Evolutionary conservation across 192 early-diverging fungal genomes (phyloP), one percentile per base, ranked within the genome.

Genomic region (Coemansia sp.): DNA sequence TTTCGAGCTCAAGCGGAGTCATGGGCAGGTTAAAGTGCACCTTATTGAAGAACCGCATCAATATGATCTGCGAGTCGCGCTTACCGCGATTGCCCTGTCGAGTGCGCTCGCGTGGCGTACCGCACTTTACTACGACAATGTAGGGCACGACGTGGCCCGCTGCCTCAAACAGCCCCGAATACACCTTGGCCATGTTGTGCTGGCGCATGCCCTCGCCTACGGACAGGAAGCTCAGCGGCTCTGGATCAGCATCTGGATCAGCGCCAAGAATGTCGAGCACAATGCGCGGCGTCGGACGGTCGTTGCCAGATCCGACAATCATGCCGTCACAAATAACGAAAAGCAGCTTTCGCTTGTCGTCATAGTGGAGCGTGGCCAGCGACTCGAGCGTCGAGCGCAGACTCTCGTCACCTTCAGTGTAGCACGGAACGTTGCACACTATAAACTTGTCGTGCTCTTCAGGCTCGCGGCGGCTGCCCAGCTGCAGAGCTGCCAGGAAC

Each of bases 81-180:
- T 99, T 99, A 55, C 96, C 96, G 47, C 95, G 83, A 71, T 98
- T 98, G 70, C 96, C 96, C n/a, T 94, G 94, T 53, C 87, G 82
- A 19, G 85, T 80, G 30, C 87, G 74, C 79, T 98, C 96, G 13
- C 73, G 81, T 19, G 89, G 86, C 19, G 85, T 87, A 14, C 96
- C 96, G 33, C 90, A 89, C 80, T 98, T 98, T 53, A 92, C 93
- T 17, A 98, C 86, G 1, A 98, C 94, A 55, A 98, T 65, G 67
- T 90, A 98, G 0, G 96, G 96, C 10, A 98, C 94, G 18, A 91
- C 83, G 53, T 92, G 90, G 17, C 93, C 96, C 21, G 87, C 82
- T 22, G 85, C 83, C 60, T 97, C 91, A 73, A 96, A 98, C 59
- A 98, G 80, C 13, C 96, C 96, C 51, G 93, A 95, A 78, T 95